These are phyloP conservation scores for Erythrophleum fordii DNA, from an alignment of 306 rosid genomes.

Conservation along the genomic window DNA sequence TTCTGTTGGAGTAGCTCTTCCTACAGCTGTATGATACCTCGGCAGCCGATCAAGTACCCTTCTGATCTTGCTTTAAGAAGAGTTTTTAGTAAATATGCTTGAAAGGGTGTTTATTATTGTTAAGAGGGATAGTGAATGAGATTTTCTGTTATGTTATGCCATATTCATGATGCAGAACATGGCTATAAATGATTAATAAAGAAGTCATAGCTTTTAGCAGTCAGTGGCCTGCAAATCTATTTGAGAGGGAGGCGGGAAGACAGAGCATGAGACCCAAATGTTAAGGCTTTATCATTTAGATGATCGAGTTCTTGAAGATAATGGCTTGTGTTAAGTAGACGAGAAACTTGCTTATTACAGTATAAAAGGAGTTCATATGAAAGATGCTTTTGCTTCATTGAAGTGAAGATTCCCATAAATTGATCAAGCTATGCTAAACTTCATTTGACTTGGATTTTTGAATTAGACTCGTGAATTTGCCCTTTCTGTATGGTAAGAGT, in stretches of 20 bases:
- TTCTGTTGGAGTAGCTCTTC: constrained; percentile 35
- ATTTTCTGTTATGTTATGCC: constrained; percentile 27
- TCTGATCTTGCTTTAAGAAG: constrained; percentile 29
- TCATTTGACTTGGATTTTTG: constrained; percentile 27
- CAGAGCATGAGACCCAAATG: constrained; percentile 7
- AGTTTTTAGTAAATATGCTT: constrained; percentile 29
- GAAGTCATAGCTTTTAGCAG: constrained; percentile 20
- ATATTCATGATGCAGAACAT: constrained; percentile 34
- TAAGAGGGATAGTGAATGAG: constrained; percentile 28
- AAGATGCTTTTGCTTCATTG: constrained; percentile 27
- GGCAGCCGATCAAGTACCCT: constrained; percentile 29
- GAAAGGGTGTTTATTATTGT: constrained; percentile 29
- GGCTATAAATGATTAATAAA: constrained; percentile 22
- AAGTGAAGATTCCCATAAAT: constrained; percentile 1
- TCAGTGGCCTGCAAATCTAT: background rate
- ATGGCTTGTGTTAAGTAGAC: background rate
- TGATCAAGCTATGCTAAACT: constrained; percentile 32
- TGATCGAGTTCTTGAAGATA: background rate
- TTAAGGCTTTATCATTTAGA: background rate
- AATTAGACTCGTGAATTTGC: constrained; percentile 14
- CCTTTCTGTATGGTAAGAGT: background rate
- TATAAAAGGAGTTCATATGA: background rate
- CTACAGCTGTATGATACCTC: constrained; percentile 32
- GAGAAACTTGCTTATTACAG: constrained; percentile 23
- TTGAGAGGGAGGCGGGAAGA: constrained; percentile 2